Conservation (phyloP, 2,329 filamentous ascomycete genomes). For the Claviceps pazoutovae region DNA sequence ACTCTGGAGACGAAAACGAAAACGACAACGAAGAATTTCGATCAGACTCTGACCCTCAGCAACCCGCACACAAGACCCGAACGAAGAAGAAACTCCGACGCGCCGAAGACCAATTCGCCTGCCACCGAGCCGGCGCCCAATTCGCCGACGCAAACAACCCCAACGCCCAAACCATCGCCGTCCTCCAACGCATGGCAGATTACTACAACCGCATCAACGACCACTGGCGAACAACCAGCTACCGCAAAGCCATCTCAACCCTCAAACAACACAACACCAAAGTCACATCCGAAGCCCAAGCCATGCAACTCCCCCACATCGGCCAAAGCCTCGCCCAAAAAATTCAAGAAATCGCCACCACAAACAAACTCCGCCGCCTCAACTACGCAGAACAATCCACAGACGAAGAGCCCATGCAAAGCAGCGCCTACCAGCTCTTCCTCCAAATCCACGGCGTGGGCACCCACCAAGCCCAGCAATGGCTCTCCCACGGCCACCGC, state of each 20-base stretch:
- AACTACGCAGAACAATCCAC: slow-evolving; percentile 45
- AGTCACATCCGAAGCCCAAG: slow-evolving; percentile 57
- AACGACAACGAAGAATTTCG: slow-evolving; percentile 1
- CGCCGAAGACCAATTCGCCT: slow-evolving; percentile 38
- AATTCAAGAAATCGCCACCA: slow-evolving; percentile 78
- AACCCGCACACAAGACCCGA: neutral
- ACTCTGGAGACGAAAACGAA: neutral
- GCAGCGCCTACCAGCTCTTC: slow-evolving; percentile 50
- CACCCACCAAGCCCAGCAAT: slow-evolving; percentile 52
- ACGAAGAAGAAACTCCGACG: slow-evolving; percentile 14
- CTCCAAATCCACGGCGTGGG: slow-evolving; percentile 71
- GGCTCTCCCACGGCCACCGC: slow-evolving; percentile 61
- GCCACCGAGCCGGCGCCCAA: slow-evolving; percentile 36
- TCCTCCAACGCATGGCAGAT: slow-evolving; percentile 64
- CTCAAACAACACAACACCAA: slow-evolving; percentile 51
- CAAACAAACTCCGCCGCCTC: slow-evolving; percentile 55
- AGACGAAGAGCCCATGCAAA: slow-evolving; percentile 43
- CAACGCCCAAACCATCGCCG: slow-evolving; percentile 60
- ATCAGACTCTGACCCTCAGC: neutral
- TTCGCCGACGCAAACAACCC: slow-evolving; percentile 40
- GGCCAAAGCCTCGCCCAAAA: slow-evolving; percentile 64
- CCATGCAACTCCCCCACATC: slow-evolving; percentile 51
- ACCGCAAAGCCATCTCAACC: slow-evolving; percentile 63
- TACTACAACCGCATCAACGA: slow-evolving; percentile 67
- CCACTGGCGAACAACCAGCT: slow-evolving; percentile 61